Conservation (phyloP, 2,329 filamentous ascomycete species). For the Hypoxylon sp. region DNA sequence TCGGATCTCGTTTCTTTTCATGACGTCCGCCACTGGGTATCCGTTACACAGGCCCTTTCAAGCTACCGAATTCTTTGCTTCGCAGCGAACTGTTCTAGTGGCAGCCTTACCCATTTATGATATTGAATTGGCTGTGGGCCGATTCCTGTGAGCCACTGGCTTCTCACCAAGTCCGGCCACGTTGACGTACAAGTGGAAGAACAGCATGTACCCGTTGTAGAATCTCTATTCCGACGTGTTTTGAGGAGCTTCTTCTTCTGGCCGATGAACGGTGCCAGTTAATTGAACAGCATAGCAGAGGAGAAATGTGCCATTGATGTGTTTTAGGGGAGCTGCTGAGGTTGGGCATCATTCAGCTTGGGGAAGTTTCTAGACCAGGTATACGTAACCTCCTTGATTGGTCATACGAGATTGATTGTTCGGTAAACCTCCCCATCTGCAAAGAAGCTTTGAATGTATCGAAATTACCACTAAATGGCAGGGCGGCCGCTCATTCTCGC, state of each 20-base stretch:
- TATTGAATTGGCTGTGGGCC: background rate
- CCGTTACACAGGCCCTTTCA: background rate
- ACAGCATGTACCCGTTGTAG: background rate
- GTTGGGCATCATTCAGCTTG: background rate
- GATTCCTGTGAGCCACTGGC: background rate
- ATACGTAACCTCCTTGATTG: background rate
- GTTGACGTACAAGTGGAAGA: background rate
- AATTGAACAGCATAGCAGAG: too few species aligned
- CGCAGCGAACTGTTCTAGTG: background rate
- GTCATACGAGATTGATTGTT: too few species aligned
- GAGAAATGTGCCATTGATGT: background rate
- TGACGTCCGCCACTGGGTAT: background rate
- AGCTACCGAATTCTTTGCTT: background rate
- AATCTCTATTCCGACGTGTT: background rate
- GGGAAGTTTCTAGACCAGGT: background rate
- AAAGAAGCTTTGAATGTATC: too few species aligned
- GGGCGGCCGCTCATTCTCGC: background rate
- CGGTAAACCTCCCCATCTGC: too few species aligned
- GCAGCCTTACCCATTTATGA: background rate
- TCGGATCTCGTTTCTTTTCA: background rate
- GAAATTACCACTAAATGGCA: background rate
- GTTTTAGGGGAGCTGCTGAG: background rate
- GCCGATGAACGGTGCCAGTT: background rate
- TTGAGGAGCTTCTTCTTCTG: background rate
- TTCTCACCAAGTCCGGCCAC: background rate